Conservation (phyloP, 2,329 filamentous ascomycete genomes). For the Fusarium napiforme region DNA sequence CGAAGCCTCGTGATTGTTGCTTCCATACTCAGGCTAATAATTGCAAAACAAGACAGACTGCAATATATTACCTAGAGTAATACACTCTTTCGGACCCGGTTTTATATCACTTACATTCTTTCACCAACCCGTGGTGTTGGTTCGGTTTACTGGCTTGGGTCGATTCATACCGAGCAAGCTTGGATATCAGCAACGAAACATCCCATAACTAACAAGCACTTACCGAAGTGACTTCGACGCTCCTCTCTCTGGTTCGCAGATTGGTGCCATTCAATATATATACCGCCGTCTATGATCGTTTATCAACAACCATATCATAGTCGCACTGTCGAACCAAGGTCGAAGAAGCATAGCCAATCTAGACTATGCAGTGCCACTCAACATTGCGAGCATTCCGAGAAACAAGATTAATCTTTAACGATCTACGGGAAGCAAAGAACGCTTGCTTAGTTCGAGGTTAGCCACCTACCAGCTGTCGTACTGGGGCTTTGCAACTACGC, state of each 20-base stretch:
- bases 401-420: background rate
- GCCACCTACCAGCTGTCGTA: slow-evolving; percentile 21
- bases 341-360: slow-evolving; percentile 18
- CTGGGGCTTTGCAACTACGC: slow-evolving; percentile 14
- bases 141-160: slow-evolving; percentile 4
- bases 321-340: slow-evolving; percentile 1
- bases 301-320: slow-evolving; percentile 8
- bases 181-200: background rate
- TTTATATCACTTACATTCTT: slow-evolving; percentile 28
- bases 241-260: background rate
- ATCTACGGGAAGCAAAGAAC: slow-evolving; percentile 8
- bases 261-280: background rate
- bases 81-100: slow-evolving; percentile 36
- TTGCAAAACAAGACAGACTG: slow-evolving; percentile 30
- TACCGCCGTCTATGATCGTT: background rate
- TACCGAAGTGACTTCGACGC: background rate
- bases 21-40: slow-evolving; percentile 19
- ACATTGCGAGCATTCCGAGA: slow-evolving; percentile 4
- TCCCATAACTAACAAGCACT: background rate
- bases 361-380: slow-evolving; percentile 23
- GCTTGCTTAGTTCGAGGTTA: slow-evolving; percentile 28
- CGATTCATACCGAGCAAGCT: slow-evolving; percentile 18
- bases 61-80: slow-evolving; percentile 18
- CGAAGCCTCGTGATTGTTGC: slow-evolving; percentile 13
- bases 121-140: slow-evolving; percentile 15